phyloP scores from a whole-genome alignment of 208 protist species.

The Trypanosoma cruzi region DNA sequence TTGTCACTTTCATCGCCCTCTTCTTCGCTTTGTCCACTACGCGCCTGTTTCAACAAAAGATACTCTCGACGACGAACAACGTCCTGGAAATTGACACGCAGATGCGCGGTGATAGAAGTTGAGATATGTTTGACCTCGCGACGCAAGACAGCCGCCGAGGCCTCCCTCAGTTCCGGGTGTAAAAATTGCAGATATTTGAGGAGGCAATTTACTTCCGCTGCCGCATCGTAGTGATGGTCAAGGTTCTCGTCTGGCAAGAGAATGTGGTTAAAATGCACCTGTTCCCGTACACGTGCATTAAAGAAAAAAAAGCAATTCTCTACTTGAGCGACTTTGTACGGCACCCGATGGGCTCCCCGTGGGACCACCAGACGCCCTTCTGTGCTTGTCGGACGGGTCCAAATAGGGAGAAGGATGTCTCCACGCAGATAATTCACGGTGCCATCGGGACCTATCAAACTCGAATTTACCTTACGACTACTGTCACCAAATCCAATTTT shows the following conservation, averaged over 20 bases:
- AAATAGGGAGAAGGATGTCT: slow-evolving; percentile 93
- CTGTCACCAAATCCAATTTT: slow-evolving; percentile 48
- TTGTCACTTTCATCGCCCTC: slow-evolving; percentile 33
- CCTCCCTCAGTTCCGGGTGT: slow-evolving; percentile 42
- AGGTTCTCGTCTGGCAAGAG: slow-evolving; percentile 60
- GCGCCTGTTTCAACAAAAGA: slow-evolving; percentile 74
- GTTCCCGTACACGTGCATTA: slow-evolving; percentile 91
- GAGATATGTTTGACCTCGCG: slow-evolving; percentile 63
- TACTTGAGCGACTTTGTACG: slow-evolving; percentile 74
- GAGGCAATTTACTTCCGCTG: slow-evolving; percentile 92
- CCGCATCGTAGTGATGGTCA: slow-evolving; percentile 95
- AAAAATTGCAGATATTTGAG: slow-evolving; percentile 70
- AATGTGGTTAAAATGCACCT: slow-evolving; percentile 92
- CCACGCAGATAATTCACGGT: slow-evolving; percentile 89
- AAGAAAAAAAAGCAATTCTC: slow-evolving; percentile 97
- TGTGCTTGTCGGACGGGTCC: slow-evolving; percentile 95
- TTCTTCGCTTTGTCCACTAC: slow-evolving; percentile 22
- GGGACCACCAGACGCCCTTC: slow-evolving; percentile 94
- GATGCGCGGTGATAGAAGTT: slow-evolving; percentile 61
- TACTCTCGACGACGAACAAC: slow-evolving; percentile 75
- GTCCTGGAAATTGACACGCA: slow-evolving; percentile 73
- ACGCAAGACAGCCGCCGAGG: slow-evolving; percentile 36
- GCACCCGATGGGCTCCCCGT: slow-evolving; percentile 59
- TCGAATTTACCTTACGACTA: slow-evolving; percentile 35
- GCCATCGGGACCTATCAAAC: slow-evolving; percentile 70